Evolutionary conservation across 768 basidiomycete species (phyloP), one percentile per base, ranked within the genome.

Genomic region (Lentinula aciculospora): DNA sequence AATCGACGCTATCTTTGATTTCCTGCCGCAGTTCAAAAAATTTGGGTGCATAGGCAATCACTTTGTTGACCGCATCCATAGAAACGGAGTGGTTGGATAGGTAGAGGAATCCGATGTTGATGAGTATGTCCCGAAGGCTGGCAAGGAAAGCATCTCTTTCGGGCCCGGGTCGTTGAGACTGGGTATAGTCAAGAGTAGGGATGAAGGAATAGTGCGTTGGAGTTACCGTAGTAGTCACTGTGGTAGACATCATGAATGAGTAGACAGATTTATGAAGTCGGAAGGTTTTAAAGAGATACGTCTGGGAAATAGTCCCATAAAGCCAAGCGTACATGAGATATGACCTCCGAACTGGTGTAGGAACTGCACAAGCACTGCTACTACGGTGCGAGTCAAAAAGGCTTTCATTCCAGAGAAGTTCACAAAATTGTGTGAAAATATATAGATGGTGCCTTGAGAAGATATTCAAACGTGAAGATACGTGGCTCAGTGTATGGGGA

Each of bases 51-150:
- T 75, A 77, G 15, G 60, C 69, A 57, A 76, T 66, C 27, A 83
- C 66, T 21, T 68, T 64, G 39, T 78, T 72, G 58, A 79, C 60
- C 53, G 74, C 66, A 1, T 68, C 63, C 34, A 63, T 63, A 2
- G 71, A 65, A 15, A 83, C 72, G 2, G 79, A 74, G 28, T 77
- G 69, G 58, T 83, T 76, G 51, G 74, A 66, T 32, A 83, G 69
- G 65, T 83, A 83, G 56, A 82, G 72, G 62, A 83, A 83, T 21
- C 81, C 82, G 63, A 82, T 78, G 31, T 79, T 74, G 65, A 81
- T 70, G 64, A 83, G 72, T 0, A 81, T 79, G 60, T 80, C 68
- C 27, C 72, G 74, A 3, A 84, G 76, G 50, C 80, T 74, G 1
- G 64, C 62, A 53, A 83, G 67, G 63, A 83, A 83, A 9, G 19